Percentiles rank a stretch among this genome's conserved stretches.
Evolutionary conservation across 306 rosid genomes (phyloP).

Genomic region (Hippophae tibetana): DNA sequence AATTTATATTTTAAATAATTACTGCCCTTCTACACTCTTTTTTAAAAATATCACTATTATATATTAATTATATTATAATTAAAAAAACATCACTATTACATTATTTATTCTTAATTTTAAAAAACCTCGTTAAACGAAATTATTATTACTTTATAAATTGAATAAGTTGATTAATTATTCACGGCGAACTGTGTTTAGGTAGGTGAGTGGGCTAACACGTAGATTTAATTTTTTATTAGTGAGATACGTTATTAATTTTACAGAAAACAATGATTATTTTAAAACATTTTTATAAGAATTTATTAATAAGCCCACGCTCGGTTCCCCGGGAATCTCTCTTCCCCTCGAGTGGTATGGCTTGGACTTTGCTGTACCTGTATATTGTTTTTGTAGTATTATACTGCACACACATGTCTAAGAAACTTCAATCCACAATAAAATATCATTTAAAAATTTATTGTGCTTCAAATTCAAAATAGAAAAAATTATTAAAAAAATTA

Average conservation of each 20-base stretch:
- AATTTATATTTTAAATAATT: no score
- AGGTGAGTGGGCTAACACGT: conserved; percentile 59
- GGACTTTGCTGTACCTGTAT: conserved; percentile 16
- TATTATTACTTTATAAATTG: conserved; percentile 7
- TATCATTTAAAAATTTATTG: no score
- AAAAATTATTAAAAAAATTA: no score
- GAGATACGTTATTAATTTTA: conserved; percentile 22
- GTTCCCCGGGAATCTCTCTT: conserved; percentile 86
- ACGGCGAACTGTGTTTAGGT: background rate
- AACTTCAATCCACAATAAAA: no score
- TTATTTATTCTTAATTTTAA: conserved; percentile 4
- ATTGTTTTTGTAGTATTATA: background rate
- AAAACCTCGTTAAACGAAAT: background rate
- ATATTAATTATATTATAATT: no score
- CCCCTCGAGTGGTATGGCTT: conserved; percentile 33
- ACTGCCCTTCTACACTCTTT: no score
- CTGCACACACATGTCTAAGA: no score
- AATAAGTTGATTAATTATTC: conserved; percentile 17
- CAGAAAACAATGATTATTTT: conserved; percentile 20
- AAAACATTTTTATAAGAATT: conserved; percentile 9
- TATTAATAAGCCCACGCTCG: conserved; percentile 75
- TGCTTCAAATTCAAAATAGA: no score
- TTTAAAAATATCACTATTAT: no score
- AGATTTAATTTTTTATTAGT: conserved; percentile 23
- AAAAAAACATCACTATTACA: conserved; percentile 21